A percentile compares a stretch with the other conserved stretches of the same genome.
Evolutionary conservation across 208 protist genomes (phyloP).

Genomic region (Leishmania tarentolae): DNA sequence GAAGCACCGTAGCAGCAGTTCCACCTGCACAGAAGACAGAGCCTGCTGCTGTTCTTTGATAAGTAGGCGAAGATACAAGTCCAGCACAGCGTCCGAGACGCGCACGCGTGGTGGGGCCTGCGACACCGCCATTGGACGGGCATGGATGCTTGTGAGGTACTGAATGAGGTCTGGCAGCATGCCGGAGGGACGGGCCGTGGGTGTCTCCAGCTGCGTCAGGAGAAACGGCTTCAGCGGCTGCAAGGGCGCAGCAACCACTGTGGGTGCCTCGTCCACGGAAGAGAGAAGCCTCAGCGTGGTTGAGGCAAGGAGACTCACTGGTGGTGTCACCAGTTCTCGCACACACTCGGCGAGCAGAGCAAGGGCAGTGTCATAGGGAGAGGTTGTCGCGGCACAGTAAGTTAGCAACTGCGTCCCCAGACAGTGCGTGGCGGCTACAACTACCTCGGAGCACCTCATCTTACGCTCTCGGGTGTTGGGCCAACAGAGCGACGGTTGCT

Average conservation of each 20-base stretch:
- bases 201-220: constrained; percentile 16
- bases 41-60: constrained; percentile 23
- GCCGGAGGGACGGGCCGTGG: constrained; percentile 4
- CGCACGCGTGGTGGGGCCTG: not conserved
- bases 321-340: not conserved
- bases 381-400: not conserved
- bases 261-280: constrained; percentile 11
- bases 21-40: constrained; percentile 20
- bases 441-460: constrained; percentile 10
- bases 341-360: constrained; percentile 16
- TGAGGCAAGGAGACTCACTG: not conserved
- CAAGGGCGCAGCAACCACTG: constrained; percentile 2
- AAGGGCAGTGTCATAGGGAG: not conserved
- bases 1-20: constrained; percentile 44
- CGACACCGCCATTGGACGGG: not conserved
- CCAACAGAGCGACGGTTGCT: constrained; percentile 12
- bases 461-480: constrained; percentile 8
- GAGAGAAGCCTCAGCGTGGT: constrained; percentile 22
- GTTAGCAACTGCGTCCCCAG: not conserved
- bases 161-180: constrained; percentile 16
- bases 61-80: constrained; percentile 59
- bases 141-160: constrained; percentile 13
- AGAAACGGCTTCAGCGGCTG: constrained; percentile 13
- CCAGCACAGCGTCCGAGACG: constrained; percentile 61
- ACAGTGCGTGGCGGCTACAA: not conserved